Percentiles rank a stretch among this genome's conserved stretches.
Evolutionary conservation across 768 basidiomycete genomes (phyloP).

Genomic region (Mycena kentingensis): DNA sequence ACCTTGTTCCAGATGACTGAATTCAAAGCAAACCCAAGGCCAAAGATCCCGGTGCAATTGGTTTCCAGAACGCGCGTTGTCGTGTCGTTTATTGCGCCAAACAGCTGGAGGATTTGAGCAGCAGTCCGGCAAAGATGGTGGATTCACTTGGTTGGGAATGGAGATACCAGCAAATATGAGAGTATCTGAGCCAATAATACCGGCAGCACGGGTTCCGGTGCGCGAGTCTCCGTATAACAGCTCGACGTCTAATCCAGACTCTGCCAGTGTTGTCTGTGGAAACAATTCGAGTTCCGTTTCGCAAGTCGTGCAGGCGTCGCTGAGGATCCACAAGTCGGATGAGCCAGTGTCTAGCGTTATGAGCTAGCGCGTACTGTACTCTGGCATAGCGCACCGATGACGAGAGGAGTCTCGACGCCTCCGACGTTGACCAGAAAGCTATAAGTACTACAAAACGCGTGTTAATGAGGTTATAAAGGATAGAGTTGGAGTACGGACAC

Average conservation of each 20-base stretch:
- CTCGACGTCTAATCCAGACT: slow-evolving; percentile 45
- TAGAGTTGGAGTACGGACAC: slow-evolving; percentile 44
- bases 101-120: too few relatives aligned
- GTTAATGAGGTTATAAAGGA: neutral
- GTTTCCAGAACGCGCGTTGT: too few relatives aligned
- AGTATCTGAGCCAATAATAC: slow-evolving; percentile 60
- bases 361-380: neutral
- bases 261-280: slow-evolving; percentile 50
- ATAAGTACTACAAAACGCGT: slow-evolving; percentile 51
- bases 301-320: slow-evolving; percentile 55
- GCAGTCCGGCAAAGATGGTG: too few relatives aligned
- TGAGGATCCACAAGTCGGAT: slow-evolving; percentile 75
- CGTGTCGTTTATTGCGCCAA: too few relatives aligned
- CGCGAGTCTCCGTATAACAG: slow-evolving; percentile 72
- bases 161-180: slow-evolving; percentile 56
- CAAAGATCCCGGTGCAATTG: too few relatives aligned
- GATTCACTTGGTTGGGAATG: slow-evolving; percentile 39
- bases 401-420: slow-evolving; percentile 50
- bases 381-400: slow-evolving; percentile 51
- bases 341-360: slow-evolving; percentile 66
- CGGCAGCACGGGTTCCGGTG: slow-evolving; percentile 69
- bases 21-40: too few relatives aligned
- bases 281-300: slow-evolving; percentile 46
- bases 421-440: slow-evolving; percentile 63
- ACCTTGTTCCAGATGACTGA: too few relatives aligned